phyloP scores from a whole-genome alignment of 495 filamentous ascomycete genomes.

The Penicillium goetzii region DNA sequence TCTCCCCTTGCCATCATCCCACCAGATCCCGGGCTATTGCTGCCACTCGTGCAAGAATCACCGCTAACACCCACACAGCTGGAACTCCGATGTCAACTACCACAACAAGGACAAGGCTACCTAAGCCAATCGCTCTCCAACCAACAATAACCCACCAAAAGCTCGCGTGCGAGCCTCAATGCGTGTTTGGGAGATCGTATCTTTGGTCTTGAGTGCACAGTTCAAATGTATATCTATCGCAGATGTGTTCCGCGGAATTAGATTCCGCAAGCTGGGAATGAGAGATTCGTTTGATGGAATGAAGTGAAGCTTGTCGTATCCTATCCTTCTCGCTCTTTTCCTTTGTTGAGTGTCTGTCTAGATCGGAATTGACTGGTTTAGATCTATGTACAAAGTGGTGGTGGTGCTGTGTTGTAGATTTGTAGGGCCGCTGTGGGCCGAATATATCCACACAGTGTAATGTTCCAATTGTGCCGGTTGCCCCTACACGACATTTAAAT shows the following conservation, averaged over 20 bases:
- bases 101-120: constrained; percentile 84
- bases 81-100: constrained; percentile 94
- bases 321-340: constrained; percentile 23
- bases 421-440: neutral
- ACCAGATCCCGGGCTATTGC: neutral
- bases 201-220: constrained; percentile 19
- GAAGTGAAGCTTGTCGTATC: constrained; percentile 25
- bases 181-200: constrained; percentile 14
- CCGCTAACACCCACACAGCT: constrained; percentile 59
- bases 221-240: constrained; percentile 34
- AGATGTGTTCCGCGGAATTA: constrained; percentile 21
- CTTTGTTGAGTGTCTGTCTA: constrained; percentile 18
- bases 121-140: constrained; percentile 39
- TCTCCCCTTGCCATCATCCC: neutral
- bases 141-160: constrained; percentile 11
- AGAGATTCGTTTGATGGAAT: constrained; percentile 21
- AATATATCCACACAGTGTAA: neutral
- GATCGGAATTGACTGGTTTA: constrained; percentile 15
- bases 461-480: neutral
- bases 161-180: constrained; percentile 12
- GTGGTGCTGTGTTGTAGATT: neutral
- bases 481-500: neutral
- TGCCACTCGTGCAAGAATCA: neutral
- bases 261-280: constrained; percentile 20
- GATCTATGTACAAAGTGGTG: neutral